These are phyloP conservation scores for Lindgomyces ingoldianus DNA, from an alignment of 495 filamentous ascomycete genomes.

Conservation along the genomic window DNA sequence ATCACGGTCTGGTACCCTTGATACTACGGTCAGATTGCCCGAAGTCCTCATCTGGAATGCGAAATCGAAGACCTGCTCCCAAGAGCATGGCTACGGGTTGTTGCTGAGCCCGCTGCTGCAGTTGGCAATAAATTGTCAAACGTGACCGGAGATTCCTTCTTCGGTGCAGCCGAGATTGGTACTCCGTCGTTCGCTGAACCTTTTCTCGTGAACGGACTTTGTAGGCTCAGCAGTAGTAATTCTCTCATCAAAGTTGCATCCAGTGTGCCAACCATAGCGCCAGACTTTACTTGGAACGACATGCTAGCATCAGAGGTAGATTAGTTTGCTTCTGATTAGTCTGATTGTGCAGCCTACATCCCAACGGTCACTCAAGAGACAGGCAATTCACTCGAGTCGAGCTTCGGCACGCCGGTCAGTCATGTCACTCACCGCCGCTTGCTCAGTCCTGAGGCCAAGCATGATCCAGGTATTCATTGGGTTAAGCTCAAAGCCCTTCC, in stretches of 20 bases:
- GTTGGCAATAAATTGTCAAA: slow-evolving; percentile 18
- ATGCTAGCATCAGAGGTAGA: background rate
- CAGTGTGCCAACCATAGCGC: background rate
- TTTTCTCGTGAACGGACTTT: background rate
- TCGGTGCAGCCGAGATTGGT: background rate
- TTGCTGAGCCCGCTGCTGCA: slow-evolving; percentile 13
- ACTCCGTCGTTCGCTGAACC: background rate
- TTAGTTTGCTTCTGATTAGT: background rate
- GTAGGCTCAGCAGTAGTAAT: background rate
- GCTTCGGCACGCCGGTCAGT: background rate
- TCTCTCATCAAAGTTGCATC: background rate
- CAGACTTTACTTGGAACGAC: background rate
- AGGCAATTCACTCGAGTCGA: background rate
- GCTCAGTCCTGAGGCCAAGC: slow-evolving; percentile 5
- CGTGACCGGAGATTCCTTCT: slow-evolving; percentile 1
- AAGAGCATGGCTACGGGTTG: slow-evolving; percentile 19
- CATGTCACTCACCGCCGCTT: slow-evolving; percentile 32
- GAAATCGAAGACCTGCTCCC: slow-evolving; percentile 23
- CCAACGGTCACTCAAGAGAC: background rate
- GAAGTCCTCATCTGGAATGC: background rate
- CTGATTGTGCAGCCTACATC: background rate
- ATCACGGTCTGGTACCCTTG: slow-evolving; percentile 12
- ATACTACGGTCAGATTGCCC: background rate
- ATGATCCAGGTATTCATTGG: slow-evolving; percentile 1
- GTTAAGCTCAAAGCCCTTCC: slow-evolving; percentile 12